Evolutionary conservation across 805 yeast species (phyloP), one percentile per base, ranked within the genome.

Genomic region (Hanseniaspora hatyaiensis): DNA sequence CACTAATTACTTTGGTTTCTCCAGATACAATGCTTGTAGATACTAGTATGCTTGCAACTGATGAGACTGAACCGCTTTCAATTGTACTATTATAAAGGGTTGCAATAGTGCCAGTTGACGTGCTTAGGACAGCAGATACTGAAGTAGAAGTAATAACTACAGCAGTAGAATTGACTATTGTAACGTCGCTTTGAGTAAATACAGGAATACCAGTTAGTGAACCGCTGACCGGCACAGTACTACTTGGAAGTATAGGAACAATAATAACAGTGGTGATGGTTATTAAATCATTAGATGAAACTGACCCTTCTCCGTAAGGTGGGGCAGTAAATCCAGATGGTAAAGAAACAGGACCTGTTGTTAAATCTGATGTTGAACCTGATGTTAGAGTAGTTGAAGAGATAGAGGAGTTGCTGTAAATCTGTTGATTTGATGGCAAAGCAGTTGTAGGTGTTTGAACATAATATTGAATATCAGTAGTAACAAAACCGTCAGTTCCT

Each of bases 401-500:
- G 15, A 12, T 9, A 3, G 33, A 39, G 12, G 16, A 15, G 15
- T 42, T 42, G n/a, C 31, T 18, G 22, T 42, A 41, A 11, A 29
- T 26, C 4, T 18, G 18, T 22, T 11, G 29, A 15, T 16, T n/a
- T 23, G 38, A 20, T n/a, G n/a, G n/a, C n/a, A n/a, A n/a, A 16
- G 42, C 28, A 16, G 13, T 24, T 6, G 28, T 26, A 26, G 56
- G 57, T 6, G 54, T 52, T 40, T 49, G 51, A 20, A 55, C 53
- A 34, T 47, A 45, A 43, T 52, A 52, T 32, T 49, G 38, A 13
- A 40, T 28, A 11, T 47, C 40, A 5, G 43, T 39, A 8, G 54
- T 52, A 28, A 43, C 44, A 22, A 49, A 44, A 12, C 55, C 56
- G 37, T 53, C 51, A 5, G 47, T 6, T 1, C 55, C 54, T 11